These are phyloP conservation scores for Xylariales sp. DNA, from an alignment of 2,329 filamentous ascomycete species.

Conservation along the genomic window DNA sequence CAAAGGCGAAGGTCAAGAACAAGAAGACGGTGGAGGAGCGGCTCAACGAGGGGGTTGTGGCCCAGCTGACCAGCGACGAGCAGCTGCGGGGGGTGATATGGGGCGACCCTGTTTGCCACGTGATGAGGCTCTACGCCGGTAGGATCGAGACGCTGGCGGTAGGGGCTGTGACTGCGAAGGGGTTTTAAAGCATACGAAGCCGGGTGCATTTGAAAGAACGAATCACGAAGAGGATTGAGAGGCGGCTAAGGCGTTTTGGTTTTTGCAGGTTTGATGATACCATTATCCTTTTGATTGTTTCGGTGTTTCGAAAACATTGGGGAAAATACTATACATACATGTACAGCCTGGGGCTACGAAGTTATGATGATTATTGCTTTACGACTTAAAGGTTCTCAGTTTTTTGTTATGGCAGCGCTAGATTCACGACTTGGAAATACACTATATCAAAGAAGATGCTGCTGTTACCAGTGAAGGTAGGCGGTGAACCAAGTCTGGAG, in stretches of 20 bases:
- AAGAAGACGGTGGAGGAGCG: constrained; percentile 45
- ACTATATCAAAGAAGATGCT: too few species aligned
- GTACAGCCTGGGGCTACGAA: too few species aligned
- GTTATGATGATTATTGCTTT: too few species aligned
- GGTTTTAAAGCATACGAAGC: constrained; percentile 7
- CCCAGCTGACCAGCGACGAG: constrained; percentile 63
- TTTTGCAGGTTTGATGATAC: neutral
- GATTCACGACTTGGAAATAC: too few species aligned
- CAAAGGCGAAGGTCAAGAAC: constrained; percentile 30
- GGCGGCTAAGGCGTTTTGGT: constrained; percentile 2
- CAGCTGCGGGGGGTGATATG: constrained; percentile 68
- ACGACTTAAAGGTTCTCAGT: too few species aligned
- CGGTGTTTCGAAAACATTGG: too few species aligned
- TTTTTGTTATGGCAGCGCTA: too few species aligned
- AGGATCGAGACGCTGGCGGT: constrained; percentile 69
- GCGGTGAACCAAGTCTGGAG: too few species aligned
- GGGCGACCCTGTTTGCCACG: constrained; percentile 76
- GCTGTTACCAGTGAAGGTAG: too few species aligned
- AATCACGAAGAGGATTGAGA: neutral
- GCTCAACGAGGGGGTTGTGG: constrained; percentile 59
- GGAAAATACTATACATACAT: too few species aligned
- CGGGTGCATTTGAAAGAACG: neutral
- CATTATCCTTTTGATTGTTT: too few species aligned
- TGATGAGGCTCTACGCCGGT: constrained; percentile 72
- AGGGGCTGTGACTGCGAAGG: constrained; percentile 54